Evolutionary conservation across 2,329 filamentous ascomycete genomes (phyloP).

Genomic region (Thielaviopsis populi): DNA sequence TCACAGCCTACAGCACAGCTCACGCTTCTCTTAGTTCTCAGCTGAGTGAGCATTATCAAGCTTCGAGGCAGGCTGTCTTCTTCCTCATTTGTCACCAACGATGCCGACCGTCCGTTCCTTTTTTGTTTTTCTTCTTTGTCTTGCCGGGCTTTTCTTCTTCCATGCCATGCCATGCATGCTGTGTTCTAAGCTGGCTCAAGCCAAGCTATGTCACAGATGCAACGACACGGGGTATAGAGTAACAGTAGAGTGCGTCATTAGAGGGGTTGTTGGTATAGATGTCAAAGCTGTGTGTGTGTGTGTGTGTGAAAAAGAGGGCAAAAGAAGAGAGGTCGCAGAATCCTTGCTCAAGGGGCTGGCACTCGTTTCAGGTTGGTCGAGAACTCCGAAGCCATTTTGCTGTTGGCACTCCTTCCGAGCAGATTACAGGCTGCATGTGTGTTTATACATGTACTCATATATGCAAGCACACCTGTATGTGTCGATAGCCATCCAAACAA

Average conservation of each 20-base stretch:
- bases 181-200: neutral
- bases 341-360: neutral
- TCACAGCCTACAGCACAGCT: too few relatives aligned
- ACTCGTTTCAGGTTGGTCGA: conserved; percentile 2
- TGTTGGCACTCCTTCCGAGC: neutral
- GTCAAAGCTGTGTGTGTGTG: neutral
- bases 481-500: too few relatives aligned
- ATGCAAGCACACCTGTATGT: too few relatives aligned
- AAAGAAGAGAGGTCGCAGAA: neutral
- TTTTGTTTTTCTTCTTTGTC: neutral
- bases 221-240: neutral
- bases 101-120: neutral
- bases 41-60: neutral
- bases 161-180: neutral
- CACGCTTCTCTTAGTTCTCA: too few relatives aligned
- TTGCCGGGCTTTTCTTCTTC: neutral
- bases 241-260: neutral
- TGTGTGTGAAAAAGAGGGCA: too few relatives aligned
- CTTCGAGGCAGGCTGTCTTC: neutral
- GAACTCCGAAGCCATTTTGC: neutral
- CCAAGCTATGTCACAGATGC: neutral
- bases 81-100: neutral
- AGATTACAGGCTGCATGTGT: too few relatives aligned
- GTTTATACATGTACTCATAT: neutral
- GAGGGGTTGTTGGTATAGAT: neutral